Percentiles rank a stretch among this genome's conserved stretches.
Conservation (phyloP, 805 yeast genomes). For the Candida incommunis region DNA sequence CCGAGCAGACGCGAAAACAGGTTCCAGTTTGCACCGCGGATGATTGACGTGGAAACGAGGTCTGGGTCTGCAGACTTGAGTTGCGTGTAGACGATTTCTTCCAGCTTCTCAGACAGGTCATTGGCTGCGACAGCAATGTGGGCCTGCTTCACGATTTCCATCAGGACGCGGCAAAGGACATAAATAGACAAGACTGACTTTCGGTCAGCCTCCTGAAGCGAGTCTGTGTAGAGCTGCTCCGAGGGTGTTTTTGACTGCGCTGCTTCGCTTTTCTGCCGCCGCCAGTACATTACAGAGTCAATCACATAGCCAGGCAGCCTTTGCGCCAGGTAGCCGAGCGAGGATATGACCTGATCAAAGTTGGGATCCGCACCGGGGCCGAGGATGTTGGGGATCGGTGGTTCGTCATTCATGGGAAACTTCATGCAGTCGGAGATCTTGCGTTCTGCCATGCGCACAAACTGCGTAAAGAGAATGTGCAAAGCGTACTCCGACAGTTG, state of each 20-base stretch:
- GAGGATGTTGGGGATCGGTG: slow-evolving; percentile 62
- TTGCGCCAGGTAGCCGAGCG: slow-evolving; percentile 82
- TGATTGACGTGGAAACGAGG: slow-evolving; percentile 47
- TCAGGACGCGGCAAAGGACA: slow-evolving; percentile 78
- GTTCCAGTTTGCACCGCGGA: slow-evolving; percentile 88
- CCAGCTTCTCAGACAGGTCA: slow-evolving; percentile 69
- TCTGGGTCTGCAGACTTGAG: slow-evolving; percentile 75
- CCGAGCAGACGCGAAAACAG: slow-evolving; percentile 81
- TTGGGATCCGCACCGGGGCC: slow-evolving; percentile 77
- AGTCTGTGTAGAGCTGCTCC: slow-evolving; percentile 18
- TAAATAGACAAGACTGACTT: slow-evolving; percentile 78
- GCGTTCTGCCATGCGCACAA: slow-evolving; percentile 85
- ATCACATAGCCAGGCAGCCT: slow-evolving; percentile 89
- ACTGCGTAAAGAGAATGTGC: slow-evolving; percentile 88
- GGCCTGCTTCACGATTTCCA: slow-evolving; percentile 83
- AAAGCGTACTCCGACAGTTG: slow-evolving; percentile 62
- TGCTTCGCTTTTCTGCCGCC: slow-evolving; percentile 74
- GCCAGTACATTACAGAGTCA: slow-evolving; percentile 97
- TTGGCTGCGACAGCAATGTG: slow-evolving; percentile 61
- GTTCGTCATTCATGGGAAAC: slow-evolving; percentile 53
- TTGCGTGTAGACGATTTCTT: slow-evolving; percentile 87
- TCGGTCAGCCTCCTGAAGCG: slow-evolving; percentile 61
- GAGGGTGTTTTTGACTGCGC: slow-evolving; percentile 2
- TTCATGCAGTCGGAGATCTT: slow-evolving; percentile 62
- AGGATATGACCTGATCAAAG: slow-evolving; percentile 73